A percentile compares a stretch with the other conserved stretches of the same genome.
phyloP scores from a whole-genome alignment of 148 eudicot species.

The Gaultheria prostrata region DNA sequence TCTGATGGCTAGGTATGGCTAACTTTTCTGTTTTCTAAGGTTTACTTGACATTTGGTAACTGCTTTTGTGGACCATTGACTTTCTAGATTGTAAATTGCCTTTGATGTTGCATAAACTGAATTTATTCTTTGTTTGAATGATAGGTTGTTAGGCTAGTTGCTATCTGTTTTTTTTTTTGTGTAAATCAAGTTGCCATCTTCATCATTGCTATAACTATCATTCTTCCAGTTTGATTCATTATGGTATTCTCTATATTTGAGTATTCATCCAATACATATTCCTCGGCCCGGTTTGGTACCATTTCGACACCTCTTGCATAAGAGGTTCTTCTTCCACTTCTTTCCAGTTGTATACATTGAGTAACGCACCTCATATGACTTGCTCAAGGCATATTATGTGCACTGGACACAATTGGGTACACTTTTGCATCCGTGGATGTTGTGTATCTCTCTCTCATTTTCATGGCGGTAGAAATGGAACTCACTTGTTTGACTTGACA shows the following conservation, averaged over 20 bases:
- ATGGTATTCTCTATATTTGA: background rate
- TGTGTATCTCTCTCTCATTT: background rate
- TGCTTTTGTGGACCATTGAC: constrained; percentile 3
- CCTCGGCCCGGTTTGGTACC: background rate
- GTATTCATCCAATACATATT: background rate
- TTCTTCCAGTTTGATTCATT: no score
- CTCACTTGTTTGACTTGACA: no score
- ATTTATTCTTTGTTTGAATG: background rate
- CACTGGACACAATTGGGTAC: background rate
- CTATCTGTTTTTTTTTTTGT: background rate
- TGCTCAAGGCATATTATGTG: background rate
- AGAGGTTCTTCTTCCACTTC: background rate
- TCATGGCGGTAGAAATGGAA: background rate
- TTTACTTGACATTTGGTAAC: constrained; percentile 2
- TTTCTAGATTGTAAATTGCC: background rate
- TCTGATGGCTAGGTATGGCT: background rate
- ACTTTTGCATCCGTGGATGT: background rate
- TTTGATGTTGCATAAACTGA: constrained; percentile 8
- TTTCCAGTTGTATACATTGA: background rate
- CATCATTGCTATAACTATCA: no score
- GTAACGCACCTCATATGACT: background rate
- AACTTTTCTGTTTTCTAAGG: background rate
- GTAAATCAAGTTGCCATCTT: no score
- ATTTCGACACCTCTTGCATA: background rate
- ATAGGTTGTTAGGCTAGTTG: background rate